These are phyloP conservation scores for Nothophaeocryptopus gaeumannii DNA, from an alignment of 2,329 filamentous ascomycete species.

Conservation along the genomic window DNA sequence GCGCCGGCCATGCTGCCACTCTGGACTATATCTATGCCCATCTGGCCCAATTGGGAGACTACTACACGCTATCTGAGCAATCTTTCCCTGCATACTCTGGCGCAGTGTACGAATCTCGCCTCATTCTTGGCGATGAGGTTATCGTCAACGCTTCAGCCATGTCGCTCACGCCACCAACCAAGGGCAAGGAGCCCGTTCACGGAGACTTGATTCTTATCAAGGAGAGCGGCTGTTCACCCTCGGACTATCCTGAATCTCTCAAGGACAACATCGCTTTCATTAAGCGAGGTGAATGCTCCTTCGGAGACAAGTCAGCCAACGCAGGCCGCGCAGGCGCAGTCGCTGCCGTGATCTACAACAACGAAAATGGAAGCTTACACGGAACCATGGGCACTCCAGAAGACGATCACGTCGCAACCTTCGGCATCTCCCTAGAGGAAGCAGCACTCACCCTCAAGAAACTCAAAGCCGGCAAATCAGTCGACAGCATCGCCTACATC, in stretches of 20 bases:
- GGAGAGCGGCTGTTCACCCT: conserved; percentile 61
- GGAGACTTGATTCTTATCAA: conserved; percentile 50
- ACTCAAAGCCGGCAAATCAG: conserved; percentile 16
- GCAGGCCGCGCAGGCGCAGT: conserved; percentile 68
- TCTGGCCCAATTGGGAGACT: conserved; percentile 52
- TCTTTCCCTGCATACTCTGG: conserved; percentile 30
- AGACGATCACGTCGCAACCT: conserved; percentile 62
- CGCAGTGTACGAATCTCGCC: conserved; percentile 27
- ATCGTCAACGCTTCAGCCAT: conserved; percentile 62
- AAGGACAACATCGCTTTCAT: conserved; percentile 68
- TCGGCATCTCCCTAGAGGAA: conserved; percentile 55
- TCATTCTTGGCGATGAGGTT: conserved; percentile 57
- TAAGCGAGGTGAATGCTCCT: conserved; percentile 66
- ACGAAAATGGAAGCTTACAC: conserved; percentile 56
- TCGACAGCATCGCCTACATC: conserved; percentile 25
- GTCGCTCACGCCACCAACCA: conserved; percentile 25
- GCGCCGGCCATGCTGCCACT: conserved; percentile 33
- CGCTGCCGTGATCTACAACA: conserved; percentile 76
- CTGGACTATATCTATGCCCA: conserved; percentile 32
- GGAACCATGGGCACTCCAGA: conserved; percentile 61
- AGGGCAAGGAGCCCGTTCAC: conserved; percentile 27
- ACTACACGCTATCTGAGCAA: conserved; percentile 59
- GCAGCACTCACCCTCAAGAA: conserved; percentile 17
- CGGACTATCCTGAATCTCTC: conserved; percentile 61
- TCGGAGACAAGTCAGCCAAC: conserved; percentile 66